Evolutionary conservation across 345 rosid genomes (phyloP).

Genomic region (Sonneratia caseolaris): DNA sequence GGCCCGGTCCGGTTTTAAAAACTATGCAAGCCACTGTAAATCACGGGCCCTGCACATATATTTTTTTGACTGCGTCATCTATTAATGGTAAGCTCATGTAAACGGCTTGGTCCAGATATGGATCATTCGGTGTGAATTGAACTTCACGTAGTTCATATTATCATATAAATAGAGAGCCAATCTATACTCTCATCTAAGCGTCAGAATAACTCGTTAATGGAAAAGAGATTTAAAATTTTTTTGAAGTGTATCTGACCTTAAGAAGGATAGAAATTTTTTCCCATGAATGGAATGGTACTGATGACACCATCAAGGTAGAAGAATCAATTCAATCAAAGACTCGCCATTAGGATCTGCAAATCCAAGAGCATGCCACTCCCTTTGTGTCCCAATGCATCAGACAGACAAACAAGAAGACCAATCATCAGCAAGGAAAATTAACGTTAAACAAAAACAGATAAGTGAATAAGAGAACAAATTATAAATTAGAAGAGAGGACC

Average conservation of each 20-base stretch:
- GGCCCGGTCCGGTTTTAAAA: too few relatives aligned
- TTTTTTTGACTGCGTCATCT: not conserved
- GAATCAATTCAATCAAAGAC: not conserved
- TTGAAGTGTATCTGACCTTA: too few relatives aligned
- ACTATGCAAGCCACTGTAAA: constrained; percentile 40
- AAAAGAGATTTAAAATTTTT: too few relatives aligned
- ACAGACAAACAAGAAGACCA: not conserved
- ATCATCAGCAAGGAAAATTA: not conserved
- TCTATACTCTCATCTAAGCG: too few relatives aligned
- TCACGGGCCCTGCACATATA: constrained; percentile 32
- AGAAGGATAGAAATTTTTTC: not conserved
- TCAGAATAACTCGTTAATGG: too few relatives aligned
- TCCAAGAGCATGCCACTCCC: not conserved
- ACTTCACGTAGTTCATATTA: too few relatives aligned
- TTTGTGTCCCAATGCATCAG: constrained; percentile 5
- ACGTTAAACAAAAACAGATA: not conserved
- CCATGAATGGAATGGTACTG: not conserved
- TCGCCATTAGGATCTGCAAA: constrained; percentile 23
- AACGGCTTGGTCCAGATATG: not conserved
- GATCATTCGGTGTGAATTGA: not conserved
- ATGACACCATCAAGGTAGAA: not conserved
- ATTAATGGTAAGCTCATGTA: not conserved
- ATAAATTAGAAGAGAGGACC: too few relatives aligned
- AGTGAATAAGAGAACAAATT: not conserved
- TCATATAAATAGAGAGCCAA: too few relatives aligned